Percentiles rank a stretch among this genome's conserved stretches.
Evolutionary conservation across 1,284 basidiomycete genomes (phyloP).

Genomic region (Coniophora puteana): DNA sequence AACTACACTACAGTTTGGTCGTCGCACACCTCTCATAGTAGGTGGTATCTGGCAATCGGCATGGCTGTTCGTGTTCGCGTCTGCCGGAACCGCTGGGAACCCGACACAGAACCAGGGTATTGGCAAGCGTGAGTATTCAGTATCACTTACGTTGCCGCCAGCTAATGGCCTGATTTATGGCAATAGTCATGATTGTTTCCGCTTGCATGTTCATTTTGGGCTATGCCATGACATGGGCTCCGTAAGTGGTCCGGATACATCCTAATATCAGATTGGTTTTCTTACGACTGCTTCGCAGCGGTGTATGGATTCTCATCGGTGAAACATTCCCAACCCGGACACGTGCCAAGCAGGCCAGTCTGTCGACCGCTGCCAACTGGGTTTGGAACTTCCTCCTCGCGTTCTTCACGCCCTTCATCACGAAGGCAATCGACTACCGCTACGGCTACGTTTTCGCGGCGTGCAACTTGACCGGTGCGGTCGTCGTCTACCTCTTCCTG

Average conservation of each 20-base stretch:
- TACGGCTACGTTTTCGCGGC: conserved; percentile 75
- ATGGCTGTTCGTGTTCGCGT: conserved; percentile 79
- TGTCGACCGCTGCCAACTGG: conserved; percentile 71
- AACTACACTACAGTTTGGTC: conserved; percentile 44
- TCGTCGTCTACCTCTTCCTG: conserved; percentile 74
- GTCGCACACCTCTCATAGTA: conserved; percentile 58
- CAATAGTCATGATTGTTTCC: conserved; percentile 68
- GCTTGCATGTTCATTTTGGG: conserved; percentile 79
- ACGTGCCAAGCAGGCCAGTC: conserved; percentile 71
- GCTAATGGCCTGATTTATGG: conserved; percentile 4
- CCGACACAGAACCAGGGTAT: conserved; percentile 45
- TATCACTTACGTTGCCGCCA: not conserved
- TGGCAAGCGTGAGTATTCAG: conserved; percentile 43
- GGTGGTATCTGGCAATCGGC: conserved; percentile 71
- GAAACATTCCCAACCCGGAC: conserved; percentile 78
- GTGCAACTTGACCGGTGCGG: conserved; percentile 56
- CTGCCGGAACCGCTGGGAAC: conserved; percentile 66
- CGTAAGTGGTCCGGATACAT: conserved; percentile 28
- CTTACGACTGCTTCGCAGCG: conserved; percentile 24
- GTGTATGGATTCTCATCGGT: conserved; percentile 73
- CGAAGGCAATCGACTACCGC: conserved; percentile 49
- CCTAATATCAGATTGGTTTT: not conserved
- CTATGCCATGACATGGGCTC: conserved; percentile 75
- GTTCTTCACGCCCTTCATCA: conserved; percentile 75
- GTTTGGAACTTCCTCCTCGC: conserved; percentile 74